phyloP scores from a whole-genome alignment of 1,284 basidiomycete genomes.

The Austroboletus sp. region DNA sequence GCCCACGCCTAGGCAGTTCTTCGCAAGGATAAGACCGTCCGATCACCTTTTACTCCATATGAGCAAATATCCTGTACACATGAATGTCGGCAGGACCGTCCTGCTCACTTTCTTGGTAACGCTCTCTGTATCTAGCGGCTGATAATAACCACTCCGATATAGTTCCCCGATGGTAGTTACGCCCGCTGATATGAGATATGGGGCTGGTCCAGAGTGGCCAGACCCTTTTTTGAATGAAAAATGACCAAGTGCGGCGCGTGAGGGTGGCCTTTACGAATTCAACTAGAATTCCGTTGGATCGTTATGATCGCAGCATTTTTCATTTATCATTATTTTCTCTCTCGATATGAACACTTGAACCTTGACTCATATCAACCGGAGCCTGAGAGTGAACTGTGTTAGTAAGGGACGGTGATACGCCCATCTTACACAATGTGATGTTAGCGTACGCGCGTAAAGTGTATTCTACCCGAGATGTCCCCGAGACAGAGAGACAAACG shows the following conservation, averaged over 20 bases:
- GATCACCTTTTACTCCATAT: slow-evolving; percentile 12
- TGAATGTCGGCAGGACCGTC: not conserved
- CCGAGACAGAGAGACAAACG: not conserved
- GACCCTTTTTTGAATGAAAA: slow-evolving; percentile 22
- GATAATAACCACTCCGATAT: slow-evolving; percentile 7
- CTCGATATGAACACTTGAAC: slow-evolving; percentile 7
- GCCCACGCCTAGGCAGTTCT: not conserved
- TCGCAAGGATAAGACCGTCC: slow-evolving; percentile 1
- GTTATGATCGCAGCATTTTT: slow-evolving; percentile 23
- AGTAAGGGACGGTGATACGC: not conserved
- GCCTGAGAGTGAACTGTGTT: slow-evolving; percentile 1
- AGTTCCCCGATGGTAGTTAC: slow-evolving; percentile 4
- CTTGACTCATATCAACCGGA: slow-evolving; percentile 10
- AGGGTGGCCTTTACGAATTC: slow-evolving; percentile 6
- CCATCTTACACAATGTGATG: not conserved
- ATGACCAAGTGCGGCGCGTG: slow-evolving; percentile 18
- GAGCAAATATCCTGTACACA: not conserved
- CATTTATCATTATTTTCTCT: slow-evolving; percentile 6
- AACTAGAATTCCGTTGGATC: slow-evolving; percentile 17
- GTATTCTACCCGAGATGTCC: not conserved
- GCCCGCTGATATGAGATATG: slow-evolving; percentile 16
- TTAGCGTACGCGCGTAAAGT: too few species aligned
- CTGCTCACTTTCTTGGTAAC: slow-evolving; percentile 8
- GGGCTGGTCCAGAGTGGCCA: slow-evolving; percentile 3
- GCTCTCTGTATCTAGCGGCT: slow-evolving; percentile 4